A percentile compares a stretch with the other conserved stretches of the same genome.
phyloP scores from a whole-genome alignment of 345 rosid species.

The Pistacia integerrima region DNA sequence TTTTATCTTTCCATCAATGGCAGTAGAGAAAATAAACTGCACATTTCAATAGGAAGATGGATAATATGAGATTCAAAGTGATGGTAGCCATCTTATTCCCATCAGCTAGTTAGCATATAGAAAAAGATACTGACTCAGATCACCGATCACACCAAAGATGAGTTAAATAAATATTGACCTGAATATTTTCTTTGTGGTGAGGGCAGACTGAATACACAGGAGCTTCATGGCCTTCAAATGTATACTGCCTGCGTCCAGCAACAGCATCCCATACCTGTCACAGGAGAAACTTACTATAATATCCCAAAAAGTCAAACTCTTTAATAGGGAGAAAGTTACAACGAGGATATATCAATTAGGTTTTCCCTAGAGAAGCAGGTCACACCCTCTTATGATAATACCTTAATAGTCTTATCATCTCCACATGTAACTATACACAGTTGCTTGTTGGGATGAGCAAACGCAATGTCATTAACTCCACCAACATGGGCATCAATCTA shows the following conservation, averaged over 20 bases:
- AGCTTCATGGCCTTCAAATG: slow-evolving; percentile 59
- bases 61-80: neutral
- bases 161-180: slow-evolving; percentile 28
- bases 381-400: slow-evolving; percentile 11
- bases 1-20: slow-evolving; percentile 86
- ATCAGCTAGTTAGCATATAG: too few relatives aligned
- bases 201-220: slow-evolving; percentile 63
- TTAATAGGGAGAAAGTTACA: neutral
- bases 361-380: neutral
- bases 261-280: slow-evolving; percentile 54
- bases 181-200: slow-evolving; percentile 48
- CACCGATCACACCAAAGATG: neutral
- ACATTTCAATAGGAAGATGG: slow-evolving; percentile 6
- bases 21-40: slow-evolving; percentile 89
- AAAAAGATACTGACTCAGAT: neutral
- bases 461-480: slow-evolving; percentile 64
- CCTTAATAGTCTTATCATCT: slow-evolving; percentile 70
- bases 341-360: neutral
- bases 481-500: slow-evolving; percentile 76
- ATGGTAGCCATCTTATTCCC: neutral
- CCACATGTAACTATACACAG: slow-evolving; percentile 64
- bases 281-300: neutral
- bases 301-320: neutral
- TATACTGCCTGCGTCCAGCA: slow-evolving; percentile 39
- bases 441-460: slow-evolving; percentile 58